Percentiles rank a stretch among this genome's conserved stretches.
Evolutionary conservation across 306 rosid genomes (phyloP).

Genomic region (Rosa rugosa): DNA sequence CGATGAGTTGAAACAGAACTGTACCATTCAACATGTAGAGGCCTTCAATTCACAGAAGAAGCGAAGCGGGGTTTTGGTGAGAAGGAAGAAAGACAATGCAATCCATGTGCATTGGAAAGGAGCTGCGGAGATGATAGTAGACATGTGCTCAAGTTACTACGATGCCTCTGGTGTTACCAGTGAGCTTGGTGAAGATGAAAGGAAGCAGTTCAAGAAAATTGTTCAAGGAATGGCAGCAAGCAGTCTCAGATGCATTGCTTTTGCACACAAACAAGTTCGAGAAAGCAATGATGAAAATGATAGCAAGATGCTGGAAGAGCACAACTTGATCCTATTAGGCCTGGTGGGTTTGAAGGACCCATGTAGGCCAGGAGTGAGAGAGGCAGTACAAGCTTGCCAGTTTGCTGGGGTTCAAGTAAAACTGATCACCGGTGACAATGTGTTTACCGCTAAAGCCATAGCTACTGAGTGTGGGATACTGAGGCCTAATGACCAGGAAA

Average conservation of each 20-base stretch:
- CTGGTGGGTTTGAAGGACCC: conserved; percentile 39
- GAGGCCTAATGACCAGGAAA: neutral
- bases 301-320: conserved; percentile 11
- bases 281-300: neutral
- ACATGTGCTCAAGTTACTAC: conserved; percentile 36
- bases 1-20: conserved; percentile 6
- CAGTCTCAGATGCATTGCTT: conserved; percentile 39
- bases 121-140: conserved; percentile 34
- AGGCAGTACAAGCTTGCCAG: conserved; percentile 35
- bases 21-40: conserved; percentile 32
- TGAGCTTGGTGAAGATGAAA: conserved; percentile 19
- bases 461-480: conserved; percentile 38
- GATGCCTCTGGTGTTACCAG: conserved; percentile 24
- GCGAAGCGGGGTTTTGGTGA: conserved; percentile 31
- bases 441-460: conserved; percentile 37
- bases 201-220: conserved; percentile 12
- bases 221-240: conserved; percentile 43
- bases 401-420: conserved; percentile 25
- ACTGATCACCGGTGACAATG: conserved; percentile 36
- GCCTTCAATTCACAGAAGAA: conserved; percentile 47
- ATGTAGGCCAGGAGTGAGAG: conserved; percentile 25
- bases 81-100: conserved; percentile 25
- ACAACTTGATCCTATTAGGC: conserved; percentile 26
- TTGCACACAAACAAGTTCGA: conserved; percentile 32
- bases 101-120: conserved; percentile 48